These are phyloP conservation scores for Syzygium aqueum DNA, from an alignment of 345 rosid genomes.

Conservation along the genomic window DNA sequence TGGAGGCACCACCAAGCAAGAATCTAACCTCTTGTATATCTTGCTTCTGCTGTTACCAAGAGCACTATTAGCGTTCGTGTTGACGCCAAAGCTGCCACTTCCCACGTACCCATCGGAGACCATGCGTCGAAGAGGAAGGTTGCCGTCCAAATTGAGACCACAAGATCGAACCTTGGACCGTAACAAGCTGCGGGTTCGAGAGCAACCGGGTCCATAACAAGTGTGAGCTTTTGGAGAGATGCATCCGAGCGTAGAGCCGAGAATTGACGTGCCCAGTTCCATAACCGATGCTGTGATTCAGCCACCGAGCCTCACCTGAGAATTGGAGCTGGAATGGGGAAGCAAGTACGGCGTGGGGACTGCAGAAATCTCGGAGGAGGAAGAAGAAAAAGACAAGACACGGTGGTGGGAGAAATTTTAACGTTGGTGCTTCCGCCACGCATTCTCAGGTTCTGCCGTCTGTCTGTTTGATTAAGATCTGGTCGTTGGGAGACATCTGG, in stretches of 20 bases:
- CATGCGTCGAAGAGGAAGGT: conserved; percentile 1
- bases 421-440: conserved; percentile 29
- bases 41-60: conserved; percentile 10
- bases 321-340: not conserved
- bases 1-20: conserved; percentile 66
- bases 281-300: not conserved
- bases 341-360: not conserved
- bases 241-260: not conserved
- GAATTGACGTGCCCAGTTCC: not conserved
- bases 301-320: not conserved
- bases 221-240: not conserved
- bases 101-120: conserved; percentile 26
- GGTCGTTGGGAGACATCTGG: not conserved
- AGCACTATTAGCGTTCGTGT: not conserved
- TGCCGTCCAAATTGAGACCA: not conserved
- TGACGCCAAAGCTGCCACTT: conserved; percentile 4
- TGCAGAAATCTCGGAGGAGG: not conserved
- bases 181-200: not conserved
- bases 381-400: not conserved
- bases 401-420: not conserved
- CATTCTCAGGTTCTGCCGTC: not conserved
- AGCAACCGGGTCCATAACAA: not conserved
- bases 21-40: conserved; percentile 37
- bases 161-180: not conserved
- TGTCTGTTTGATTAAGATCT: not conserved